A percentile compares a stretch with the other conserved stretches of the same genome.
phyloP scores from a whole-genome alignment of 2,329 filamentous ascomycete genomes.

The Talaromyces pinophilus region DNA sequence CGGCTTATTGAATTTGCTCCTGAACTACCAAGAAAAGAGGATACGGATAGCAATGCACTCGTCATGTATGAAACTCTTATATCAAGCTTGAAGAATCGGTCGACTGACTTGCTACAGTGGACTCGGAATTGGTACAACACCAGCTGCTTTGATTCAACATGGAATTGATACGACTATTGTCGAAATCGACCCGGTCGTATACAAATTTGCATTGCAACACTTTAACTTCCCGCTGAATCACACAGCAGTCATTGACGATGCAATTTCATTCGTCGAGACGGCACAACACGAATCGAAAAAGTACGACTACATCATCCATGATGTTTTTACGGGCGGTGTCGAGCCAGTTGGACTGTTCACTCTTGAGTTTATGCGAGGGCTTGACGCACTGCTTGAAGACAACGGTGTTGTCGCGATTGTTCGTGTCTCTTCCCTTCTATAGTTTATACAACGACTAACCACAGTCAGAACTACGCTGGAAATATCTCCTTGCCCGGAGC shows the following conservation, averaged over 20 bases:
- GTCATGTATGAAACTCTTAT: constrained; percentile 68
- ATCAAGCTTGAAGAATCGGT: background rate
- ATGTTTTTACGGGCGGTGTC: constrained; percentile 95
- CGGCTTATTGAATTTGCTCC: constrained; percentile 67
- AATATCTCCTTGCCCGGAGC: constrained; percentile 78
- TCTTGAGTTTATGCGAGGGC: constrained; percentile 72
- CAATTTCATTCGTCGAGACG: constrained; percentile 64
- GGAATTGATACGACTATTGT: constrained; percentile 91
- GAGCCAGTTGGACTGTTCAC: constrained; percentile 91
- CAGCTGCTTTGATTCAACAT: constrained; percentile 80
- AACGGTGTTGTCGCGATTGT: constrained; percentile 87
- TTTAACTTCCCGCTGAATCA: constrained; percentile 79
- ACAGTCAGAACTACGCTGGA: constrained; percentile 82
- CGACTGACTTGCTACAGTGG: constrained; percentile 56
- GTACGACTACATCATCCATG: constrained; percentile 94
- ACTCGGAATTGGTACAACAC: constrained; percentile 88
- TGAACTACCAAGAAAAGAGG: constrained; percentile 43
- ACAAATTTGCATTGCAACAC: constrained; percentile 78
- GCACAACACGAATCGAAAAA: constrained; percentile 52
- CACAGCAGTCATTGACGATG: constrained; percentile 78
- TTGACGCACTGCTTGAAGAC: constrained; percentile 70
- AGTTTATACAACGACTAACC: constrained; percentile 24
- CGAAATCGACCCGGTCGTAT: constrained; percentile 88
- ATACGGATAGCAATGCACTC: constrained; percentile 73
- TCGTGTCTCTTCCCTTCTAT: constrained; percentile 39